These are phyloP conservation scores for Monilinia fructicola DNA, from an alignment of 2,329 filamentous ascomycete species.

Conservation along the genomic window DNA sequence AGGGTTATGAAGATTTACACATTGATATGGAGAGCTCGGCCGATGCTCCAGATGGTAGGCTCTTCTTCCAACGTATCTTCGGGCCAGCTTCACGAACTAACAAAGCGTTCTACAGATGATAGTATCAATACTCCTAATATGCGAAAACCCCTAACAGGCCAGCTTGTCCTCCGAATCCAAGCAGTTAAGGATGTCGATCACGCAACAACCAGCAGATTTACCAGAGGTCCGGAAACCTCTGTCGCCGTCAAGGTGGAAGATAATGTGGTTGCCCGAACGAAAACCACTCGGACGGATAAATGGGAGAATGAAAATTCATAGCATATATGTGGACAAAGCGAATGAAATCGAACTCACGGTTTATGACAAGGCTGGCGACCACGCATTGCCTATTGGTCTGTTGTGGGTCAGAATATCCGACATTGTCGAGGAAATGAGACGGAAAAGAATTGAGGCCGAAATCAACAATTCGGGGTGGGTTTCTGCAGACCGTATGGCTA, in stretches of 20 bases:
- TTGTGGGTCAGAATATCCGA: slow-evolving; percentile 96
- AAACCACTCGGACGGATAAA: slow-evolving; percentile 77
- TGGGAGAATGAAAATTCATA: slow-evolving; percentile 95
- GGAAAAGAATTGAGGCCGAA: slow-evolving; percentile 95
- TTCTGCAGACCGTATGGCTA: slow-evolving; percentile 91
- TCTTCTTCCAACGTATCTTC: not conserved
- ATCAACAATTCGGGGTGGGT: slow-evolving; percentile 96
- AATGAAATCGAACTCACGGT: slow-evolving; percentile 98
- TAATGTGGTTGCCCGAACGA: slow-evolving; percentile 83
- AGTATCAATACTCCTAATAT: slow-evolving; percentile 94
- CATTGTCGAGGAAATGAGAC: slow-evolving; percentile 94
- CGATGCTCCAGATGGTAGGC: slow-evolving; percentile 77
- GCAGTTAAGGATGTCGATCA: slow-evolving; percentile 95
- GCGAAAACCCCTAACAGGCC: slow-evolving; percentile 91
- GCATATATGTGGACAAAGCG: slow-evolving; percentile 93
- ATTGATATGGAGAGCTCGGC: slow-evolving; percentile 79
- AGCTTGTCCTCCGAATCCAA: slow-evolving; percentile 81
- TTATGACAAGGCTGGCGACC: slow-evolving; percentile 91
- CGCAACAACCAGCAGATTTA: slow-evolving; percentile 77
- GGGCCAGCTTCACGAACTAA: slow-evolving; percentile 13
- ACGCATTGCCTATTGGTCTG: slow-evolving; percentile 89
- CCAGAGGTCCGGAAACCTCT: slow-evolving; percentile 89
- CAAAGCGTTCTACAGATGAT: slow-evolving; percentile 64
- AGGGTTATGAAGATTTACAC: slow-evolving; percentile 95
- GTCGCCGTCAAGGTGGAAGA: slow-evolving; percentile 97